Evolutionary conservation across 2,329 filamentous ascomycete genomes (phyloP).

Genomic region (Aspergillus felis): DNA sequence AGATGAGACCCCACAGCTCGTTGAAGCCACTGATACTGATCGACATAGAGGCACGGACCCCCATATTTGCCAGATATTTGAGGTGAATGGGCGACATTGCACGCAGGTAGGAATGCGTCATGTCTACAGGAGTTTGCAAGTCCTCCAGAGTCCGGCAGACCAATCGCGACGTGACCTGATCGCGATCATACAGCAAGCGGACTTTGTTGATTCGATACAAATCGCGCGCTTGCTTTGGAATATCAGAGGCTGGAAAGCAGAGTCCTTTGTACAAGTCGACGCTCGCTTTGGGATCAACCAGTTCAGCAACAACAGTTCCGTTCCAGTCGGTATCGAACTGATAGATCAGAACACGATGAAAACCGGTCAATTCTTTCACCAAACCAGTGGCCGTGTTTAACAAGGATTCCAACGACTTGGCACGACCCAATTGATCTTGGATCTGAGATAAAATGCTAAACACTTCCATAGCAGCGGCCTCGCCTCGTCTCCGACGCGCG

Average conservation of each 20-base stretch:
- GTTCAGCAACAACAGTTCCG: slow-evolving; percentile 79
- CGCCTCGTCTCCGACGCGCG: slow-evolving; percentile 69
- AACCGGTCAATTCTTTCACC: slow-evolving; percentile 83
- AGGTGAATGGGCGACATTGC: slow-evolving; percentile 82
- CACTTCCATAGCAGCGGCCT: slow-evolving; percentile 84
- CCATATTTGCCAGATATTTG: slow-evolving; percentile 86
- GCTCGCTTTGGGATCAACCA: slow-evolving; percentile 75
- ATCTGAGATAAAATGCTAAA: slow-evolving; percentile 92
- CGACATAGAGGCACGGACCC: slow-evolving; percentile 89
- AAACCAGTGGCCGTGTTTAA: slow-evolving; percentile 80
- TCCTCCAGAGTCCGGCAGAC: slow-evolving; percentile 70
- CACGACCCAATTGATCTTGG: slow-evolving; percentile 69
- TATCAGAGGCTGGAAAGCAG: slow-evolving; percentile 80
- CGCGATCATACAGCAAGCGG: slow-evolving; percentile 78
- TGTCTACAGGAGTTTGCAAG: slow-evolving; percentile 67
- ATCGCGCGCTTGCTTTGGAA: slow-evolving; percentile 85
- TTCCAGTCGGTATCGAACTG: slow-evolving; percentile 83
- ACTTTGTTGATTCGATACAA: slow-evolving; percentile 89
- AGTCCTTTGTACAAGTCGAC: slow-evolving; percentile 82
- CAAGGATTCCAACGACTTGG: slow-evolving; percentile 66
- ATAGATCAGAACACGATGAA: slow-evolving; percentile 90
- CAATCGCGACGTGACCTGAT: slow-evolving; percentile 72
- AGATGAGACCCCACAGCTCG: slow-evolving; percentile 83
- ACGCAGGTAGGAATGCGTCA: slow-evolving; percentile 78
- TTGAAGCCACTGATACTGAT: slow-evolving; percentile 84